Conservation (phyloP, 1,284 basidiomycete genomes). For the Wallemia ichthyophaga region DNA sequence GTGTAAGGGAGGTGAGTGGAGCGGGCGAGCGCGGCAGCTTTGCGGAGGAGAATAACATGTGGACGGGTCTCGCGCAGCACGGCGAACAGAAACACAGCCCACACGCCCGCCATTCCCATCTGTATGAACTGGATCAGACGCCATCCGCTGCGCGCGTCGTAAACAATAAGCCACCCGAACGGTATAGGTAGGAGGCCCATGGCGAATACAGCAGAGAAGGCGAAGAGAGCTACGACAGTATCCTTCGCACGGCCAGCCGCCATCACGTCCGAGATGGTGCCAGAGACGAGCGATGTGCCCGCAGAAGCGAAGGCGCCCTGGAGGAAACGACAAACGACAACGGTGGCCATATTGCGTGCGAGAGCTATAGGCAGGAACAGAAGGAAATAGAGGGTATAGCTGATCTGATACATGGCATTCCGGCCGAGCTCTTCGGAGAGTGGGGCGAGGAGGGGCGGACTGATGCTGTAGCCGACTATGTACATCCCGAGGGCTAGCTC, state of each 20-base stretch:
- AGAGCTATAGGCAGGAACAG: neutral
- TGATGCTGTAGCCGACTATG: neutral
- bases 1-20: neutral
- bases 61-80: neutral
- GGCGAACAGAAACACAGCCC: neutral
- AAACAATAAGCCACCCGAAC: neutral
- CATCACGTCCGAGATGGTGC: neutral
- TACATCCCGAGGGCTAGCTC: neutral
- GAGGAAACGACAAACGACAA: neutral
- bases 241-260: neutral
- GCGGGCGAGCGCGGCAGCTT: neutral
- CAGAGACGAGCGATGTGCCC: neutral
- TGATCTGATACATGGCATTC: neutral
- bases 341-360: neutral
- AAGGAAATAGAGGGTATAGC: neutral
- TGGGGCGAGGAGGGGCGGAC: neutral
- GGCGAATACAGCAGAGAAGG: neutral
- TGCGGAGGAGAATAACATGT: neutral
- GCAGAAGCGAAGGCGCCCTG: neutral
- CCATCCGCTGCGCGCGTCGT: neutral
- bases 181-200: neutral
- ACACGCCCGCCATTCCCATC: neutral
- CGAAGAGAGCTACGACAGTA: neutral
- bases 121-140: neutral
- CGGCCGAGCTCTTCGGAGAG: neutral